A percentile compares a stretch with the other conserved stretches of the same genome.
Conservation (phyloP, 1,139 yeast genomes). For the Yamadazyma diospyri region DNA sequence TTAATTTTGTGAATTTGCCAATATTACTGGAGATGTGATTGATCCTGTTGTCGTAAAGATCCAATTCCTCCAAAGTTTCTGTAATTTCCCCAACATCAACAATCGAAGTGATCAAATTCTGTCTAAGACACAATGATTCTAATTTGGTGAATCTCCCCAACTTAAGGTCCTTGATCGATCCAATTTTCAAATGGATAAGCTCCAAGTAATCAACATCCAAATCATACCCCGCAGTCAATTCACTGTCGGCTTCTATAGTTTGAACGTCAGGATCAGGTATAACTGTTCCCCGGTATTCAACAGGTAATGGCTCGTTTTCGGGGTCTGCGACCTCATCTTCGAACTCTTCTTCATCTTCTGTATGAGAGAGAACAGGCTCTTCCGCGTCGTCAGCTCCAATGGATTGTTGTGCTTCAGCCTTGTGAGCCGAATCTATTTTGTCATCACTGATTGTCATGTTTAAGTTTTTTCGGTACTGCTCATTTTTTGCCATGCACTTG, state of each 20-base stretch:
- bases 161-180: slow-evolving; percentile 62
- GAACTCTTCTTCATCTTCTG: slow-evolving; percentile 20
- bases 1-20: slow-evolving; percentile 56
- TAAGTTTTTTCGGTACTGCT: slow-evolving; percentile 1
- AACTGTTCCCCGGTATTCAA: slow-evolving; percentile 45
- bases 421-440: slow-evolving; percentile 2
- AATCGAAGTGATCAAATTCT: slow-evolving; percentile 73
- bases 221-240: slow-evolving; percentile 60
- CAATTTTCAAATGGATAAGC: slow-evolving; percentile 73
- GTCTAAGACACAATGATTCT: slow-evolving; percentile 71
- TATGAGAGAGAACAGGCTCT: slow-evolving; percentile 12
- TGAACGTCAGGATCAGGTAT: slow-evolving; percentile 54
- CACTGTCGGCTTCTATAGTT: slow-evolving; percentile 47
- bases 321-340: slow-evolving; percentile 19
- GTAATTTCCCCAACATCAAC: slow-evolving; percentile 62
- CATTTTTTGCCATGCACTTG: neutral
- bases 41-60: slow-evolving; percentile 87
- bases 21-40: slow-evolving; percentile 75
- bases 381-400: slow-evolving; percentile 4
- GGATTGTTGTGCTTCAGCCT: neutral
- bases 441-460: slow-evolving; percentile 3
- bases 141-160: slow-evolving; percentile 56
- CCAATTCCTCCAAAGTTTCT: slow-evolving; percentile 68
- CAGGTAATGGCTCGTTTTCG: slow-evolving; percentile 32
- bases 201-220: slow-evolving; percentile 68